Evolutionary conservation across 371 early-diverging fungal species (phyloP).

Genomic region (Rhizoclosmatium hyalinum): DNA sequence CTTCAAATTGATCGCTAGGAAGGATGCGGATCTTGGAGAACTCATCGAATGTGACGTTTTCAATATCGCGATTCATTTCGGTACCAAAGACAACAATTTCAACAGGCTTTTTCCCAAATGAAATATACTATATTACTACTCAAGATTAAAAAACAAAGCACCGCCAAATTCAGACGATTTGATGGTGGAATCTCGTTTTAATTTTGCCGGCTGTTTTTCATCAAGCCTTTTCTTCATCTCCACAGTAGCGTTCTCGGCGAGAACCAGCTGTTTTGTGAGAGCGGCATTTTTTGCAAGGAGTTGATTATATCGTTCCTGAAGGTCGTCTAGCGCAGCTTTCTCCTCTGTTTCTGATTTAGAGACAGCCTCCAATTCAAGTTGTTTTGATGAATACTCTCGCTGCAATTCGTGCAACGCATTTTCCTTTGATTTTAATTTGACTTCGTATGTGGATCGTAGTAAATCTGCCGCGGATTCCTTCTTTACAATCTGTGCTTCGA

Average conservation of each 20-base stretch:
- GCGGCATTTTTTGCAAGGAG: background rate
- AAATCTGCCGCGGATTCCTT: background rate
- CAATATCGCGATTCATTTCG: background rate
- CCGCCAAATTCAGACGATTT: background rate
- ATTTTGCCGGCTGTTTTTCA: background rate
- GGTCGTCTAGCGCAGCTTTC: background rate
- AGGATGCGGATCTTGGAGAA: constrained; percentile 57
- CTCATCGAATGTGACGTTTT: constrained; percentile 49
- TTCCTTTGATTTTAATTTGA: background rate
- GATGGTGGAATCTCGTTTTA: too few species aligned
- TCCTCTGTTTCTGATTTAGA: background rate
- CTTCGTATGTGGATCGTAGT: background rate
- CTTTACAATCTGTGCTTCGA: background rate
- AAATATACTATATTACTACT: too few species aligned
- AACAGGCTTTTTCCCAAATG: too few species aligned
- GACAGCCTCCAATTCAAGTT: background rate
- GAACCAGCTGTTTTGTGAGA: background rate
- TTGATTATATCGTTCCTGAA: background rate
- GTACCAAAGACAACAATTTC: background rate
- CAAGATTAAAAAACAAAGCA: background rate
- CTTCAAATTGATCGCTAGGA: constrained; percentile 48
- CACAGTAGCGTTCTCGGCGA: background rate
- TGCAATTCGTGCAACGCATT: background rate
- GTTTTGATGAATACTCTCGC: background rate
- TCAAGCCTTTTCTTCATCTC: background rate